Evolutionary conservation across 2,329 filamentous ascomycete genomes (phyloP).

Genomic region (Penicillium sclerotiorum): DNA sequence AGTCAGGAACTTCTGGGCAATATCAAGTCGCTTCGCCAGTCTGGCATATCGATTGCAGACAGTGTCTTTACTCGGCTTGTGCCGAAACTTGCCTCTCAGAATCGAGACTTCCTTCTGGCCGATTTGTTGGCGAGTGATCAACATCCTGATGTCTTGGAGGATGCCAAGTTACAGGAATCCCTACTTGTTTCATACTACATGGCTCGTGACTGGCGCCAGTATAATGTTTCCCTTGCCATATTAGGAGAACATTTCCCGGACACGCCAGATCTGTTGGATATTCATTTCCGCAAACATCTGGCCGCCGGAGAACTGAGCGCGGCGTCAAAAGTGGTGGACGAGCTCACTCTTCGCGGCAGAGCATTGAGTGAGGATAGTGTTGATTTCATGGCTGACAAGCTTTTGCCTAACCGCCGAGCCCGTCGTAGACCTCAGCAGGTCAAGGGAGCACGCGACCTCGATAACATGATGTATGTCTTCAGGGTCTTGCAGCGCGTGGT

Average conservation of each 20-base stretch:
- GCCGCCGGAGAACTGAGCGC: slow-evolving; percentile 33
- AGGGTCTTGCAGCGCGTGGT: slow-evolving; percentile 53
- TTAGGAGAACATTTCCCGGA: slow-evolving; percentile 45
- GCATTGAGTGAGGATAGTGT: slow-evolving; percentile 49
- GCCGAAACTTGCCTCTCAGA: slow-evolving; percentile 62
- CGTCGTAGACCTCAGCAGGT: slow-evolving; percentile 29
- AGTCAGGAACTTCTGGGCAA: slow-evolving; percentile 59
- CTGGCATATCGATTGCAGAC: slow-evolving; percentile 64
- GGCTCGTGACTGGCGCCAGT: slow-evolving; percentile 54
- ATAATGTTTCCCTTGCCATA: slow-evolving; percentile 59
- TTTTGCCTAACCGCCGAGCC: slow-evolving; percentile 34
- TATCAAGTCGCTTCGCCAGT: slow-evolving; percentile 62
- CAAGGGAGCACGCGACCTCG: slow-evolving; percentile 34
- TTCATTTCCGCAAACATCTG: slow-evolving; percentile 45
- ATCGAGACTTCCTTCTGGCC: slow-evolving; percentile 56
- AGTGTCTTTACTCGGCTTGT: slow-evolving; percentile 69
- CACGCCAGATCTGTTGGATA: slow-evolving; percentile 34
- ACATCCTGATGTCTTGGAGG: slow-evolving; percentile 65
- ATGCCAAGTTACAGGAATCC: slow-evolving; percentile 56
- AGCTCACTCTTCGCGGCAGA: slow-evolving; percentile 53
- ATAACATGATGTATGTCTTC: slow-evolving; percentile 48
- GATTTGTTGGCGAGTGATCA: slow-evolving; percentile 62
- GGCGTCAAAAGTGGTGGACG: slow-evolving; percentile 43
- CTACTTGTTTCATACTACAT: slow-evolving; percentile 57
- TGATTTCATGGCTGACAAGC: slow-evolving; percentile 42